Evolutionary conservation across 768 basidiomycete genomes (phyloP).

Genomic region (Termitomyces sp.): DNA sequence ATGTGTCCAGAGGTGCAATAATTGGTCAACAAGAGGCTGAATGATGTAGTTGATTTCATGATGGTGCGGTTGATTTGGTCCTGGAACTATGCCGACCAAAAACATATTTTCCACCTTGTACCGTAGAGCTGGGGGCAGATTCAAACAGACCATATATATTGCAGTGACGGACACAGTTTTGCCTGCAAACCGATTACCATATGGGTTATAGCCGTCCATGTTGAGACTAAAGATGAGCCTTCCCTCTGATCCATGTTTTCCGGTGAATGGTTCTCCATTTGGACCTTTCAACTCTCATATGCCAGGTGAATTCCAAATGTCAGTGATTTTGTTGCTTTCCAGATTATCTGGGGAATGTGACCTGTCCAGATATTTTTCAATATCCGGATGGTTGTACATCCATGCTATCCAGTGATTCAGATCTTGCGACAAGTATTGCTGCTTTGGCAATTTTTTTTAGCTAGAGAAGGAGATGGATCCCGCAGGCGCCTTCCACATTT

Average conservation of each 20-base stretch:
- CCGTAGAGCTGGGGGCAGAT: slow-evolving; percentile 29
- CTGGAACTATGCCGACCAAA: slow-evolving; percentile 38
- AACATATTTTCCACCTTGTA: slow-evolving; percentile 38
- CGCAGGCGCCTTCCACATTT: too few relatives aligned
- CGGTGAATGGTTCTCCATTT: slow-evolving; percentile 19
- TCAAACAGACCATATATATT: slow-evolving; percentile 27
- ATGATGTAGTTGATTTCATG: slow-evolving; percentile 33
- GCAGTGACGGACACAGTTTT: slow-evolving; percentile 19
- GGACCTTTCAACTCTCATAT: not conserved
- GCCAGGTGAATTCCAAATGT: not conserved
- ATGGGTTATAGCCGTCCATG: slow-evolving; percentile 25
- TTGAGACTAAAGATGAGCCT: slow-evolving; percentile 22
- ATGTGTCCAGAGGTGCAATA: slow-evolving; percentile 27
- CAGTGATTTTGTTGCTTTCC: not conserved
- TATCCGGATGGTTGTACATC: not conserved
- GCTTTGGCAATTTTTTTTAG: not conserved
- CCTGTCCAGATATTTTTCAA: not conserved
- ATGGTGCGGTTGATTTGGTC: slow-evolving; percentile 30
- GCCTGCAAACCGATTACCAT: slow-evolving; percentile 20
- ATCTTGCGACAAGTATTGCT: not conserved
- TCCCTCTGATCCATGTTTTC: slow-evolving; percentile 10
- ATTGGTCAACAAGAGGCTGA: slow-evolving; percentile 29
- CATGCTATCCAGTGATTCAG: not conserved
- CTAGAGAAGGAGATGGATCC: too few relatives aligned
- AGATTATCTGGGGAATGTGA: not conserved